Conservation (phyloP, 768 basidiomycete genomes). For the Podaxis sp. region DNA sequence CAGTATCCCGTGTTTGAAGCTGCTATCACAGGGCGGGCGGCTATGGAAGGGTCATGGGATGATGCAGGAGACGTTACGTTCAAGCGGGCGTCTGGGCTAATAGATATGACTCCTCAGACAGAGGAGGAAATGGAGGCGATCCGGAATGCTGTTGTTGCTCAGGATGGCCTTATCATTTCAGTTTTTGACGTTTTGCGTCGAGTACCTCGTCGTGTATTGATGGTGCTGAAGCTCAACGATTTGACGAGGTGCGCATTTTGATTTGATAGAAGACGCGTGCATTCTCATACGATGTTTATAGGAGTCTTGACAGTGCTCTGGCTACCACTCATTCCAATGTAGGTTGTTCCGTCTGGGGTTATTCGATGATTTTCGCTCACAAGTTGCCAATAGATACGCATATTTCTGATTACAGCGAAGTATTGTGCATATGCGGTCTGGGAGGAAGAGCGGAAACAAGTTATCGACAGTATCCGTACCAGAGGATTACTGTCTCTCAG, state of each 20-base stretch:
- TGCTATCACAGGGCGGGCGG: slow-evolving; percentile 86
- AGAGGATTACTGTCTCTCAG: slow-evolving; percentile 47
- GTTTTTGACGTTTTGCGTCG: slow-evolving; percentile 86
- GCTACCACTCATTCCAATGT: slow-evolving; percentile 85
- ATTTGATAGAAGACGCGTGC: background rate
- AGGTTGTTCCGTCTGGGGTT: slow-evolving; percentile 13
- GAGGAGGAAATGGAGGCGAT: slow-evolving; percentile 79
- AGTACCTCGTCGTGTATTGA: slow-evolving; percentile 78
- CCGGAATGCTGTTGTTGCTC: slow-evolving; percentile 73
- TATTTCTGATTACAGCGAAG: slow-evolving; percentile 89
- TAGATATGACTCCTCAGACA: slow-evolving; percentile 69
- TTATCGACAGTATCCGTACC: slow-evolving; percentile 42
- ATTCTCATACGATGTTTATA: slow-evolving; percentile 18
- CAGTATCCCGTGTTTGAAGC: slow-evolving; percentile 92
- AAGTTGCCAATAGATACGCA: slow-evolving; percentile 51
- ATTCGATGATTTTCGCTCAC: background rate
- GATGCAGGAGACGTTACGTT: slow-evolving; percentile 37
- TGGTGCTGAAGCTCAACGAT: slow-evolving; percentile 86
- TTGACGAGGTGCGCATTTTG: slow-evolving; percentile 55
- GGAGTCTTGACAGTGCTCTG: slow-evolving; percentile 79
- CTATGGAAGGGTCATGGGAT: slow-evolving; percentile 60
- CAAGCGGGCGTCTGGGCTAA: slow-evolving; percentile 68
- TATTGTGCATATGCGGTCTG: slow-evolving; percentile 82
- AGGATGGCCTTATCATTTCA: slow-evolving; percentile 78
- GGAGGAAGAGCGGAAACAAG: slow-evolving; percentile 55